Percentiles rank a stretch among this genome's conserved stretches.
Evolutionary conservation across 148 eudicot genomes (phyloP).

Genomic region (Pharnaceum exiguum): DNA sequence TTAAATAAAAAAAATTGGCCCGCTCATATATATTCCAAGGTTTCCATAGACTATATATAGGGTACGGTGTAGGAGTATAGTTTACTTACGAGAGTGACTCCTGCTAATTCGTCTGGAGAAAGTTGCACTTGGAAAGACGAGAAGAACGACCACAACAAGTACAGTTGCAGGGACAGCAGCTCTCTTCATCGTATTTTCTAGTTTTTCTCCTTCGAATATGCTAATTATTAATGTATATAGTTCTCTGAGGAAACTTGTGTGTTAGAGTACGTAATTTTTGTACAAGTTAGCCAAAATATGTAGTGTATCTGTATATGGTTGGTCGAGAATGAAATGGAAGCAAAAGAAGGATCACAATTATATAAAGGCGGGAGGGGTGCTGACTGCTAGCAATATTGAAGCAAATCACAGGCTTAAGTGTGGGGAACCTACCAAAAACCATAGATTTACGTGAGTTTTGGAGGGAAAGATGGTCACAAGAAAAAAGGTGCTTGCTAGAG

Average conservation of each 20-base stretch:
- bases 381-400: conserved; percentile 20
- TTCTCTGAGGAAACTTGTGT: no score
- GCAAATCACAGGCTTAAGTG: conserved; percentile 41
- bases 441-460: not conserved
- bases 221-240: not conserved
- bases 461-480: conserved; percentile 27
- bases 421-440: no score
- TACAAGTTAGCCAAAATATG: no score
- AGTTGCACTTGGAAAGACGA: conserved; percentile 21
- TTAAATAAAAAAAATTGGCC: no score
- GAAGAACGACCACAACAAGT: conserved; percentile 14
- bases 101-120: conserved; percentile 34
- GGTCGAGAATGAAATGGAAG: not conserved
- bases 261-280: no score
- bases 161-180: conserved; percentile 10
- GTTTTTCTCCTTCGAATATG: not conserved
- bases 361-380: conserved; percentile 13
- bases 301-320: no score
- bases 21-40: no score
- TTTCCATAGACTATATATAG: no score
- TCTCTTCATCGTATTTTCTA: conserved; percentile 19
- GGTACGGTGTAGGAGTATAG: not conserved
- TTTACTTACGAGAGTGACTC: conserved; percentile 34
- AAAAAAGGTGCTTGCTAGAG: conserved; percentile 17
- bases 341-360: not conserved